Percentiles rank a stretch among this genome's conserved stretches.
phyloP scores from a whole-genome alignment of 768 basidiomycete genomes.

The Russula virescens region DNA sequence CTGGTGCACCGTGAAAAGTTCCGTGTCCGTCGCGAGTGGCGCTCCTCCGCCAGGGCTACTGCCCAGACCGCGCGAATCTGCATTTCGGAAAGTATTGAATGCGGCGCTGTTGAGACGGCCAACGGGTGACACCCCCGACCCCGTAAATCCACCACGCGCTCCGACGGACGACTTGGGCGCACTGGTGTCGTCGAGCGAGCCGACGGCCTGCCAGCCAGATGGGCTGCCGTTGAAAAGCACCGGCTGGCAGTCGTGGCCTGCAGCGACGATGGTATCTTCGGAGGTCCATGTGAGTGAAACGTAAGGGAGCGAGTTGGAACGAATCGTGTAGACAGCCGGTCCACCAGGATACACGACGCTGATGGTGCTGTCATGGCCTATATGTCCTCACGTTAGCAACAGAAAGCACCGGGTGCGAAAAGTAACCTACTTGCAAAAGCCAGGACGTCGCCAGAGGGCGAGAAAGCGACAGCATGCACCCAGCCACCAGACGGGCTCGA shows the following conservation, averaged over 20 bases:
- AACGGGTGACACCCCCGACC: conserved; percentile 40
- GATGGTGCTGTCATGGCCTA: conserved; percentile 94
- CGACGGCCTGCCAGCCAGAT: conserved; percentile 70
- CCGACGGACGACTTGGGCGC: conserved; percentile 40
- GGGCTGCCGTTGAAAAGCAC: conserved; percentile 73
- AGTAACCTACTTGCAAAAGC: conserved; percentile 81
- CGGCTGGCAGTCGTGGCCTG: conserved; percentile 97
- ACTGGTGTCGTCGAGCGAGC: conserved; percentile 81
- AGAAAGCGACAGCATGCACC: conserved; percentile 95
- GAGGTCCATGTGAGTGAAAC: conserved; percentile 82
- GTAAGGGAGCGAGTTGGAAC: conserved; percentile 72
- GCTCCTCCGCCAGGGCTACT: conserved; percentile 32
- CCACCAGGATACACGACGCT: conserved; percentile 87
- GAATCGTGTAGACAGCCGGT: conserved; percentile 66
- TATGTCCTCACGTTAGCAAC: conserved; percentile 13
- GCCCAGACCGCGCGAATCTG: conserved; percentile 68
- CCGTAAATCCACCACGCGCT: conserved; percentile 43
- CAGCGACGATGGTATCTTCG: conserved; percentile 79
- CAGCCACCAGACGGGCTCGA: conserved; percentile 86
- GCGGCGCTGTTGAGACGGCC: conserved; percentile 83
- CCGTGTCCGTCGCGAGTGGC: conserved; percentile 49
- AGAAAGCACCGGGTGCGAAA: neutral
- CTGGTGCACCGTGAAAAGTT: conserved; percentile 89
- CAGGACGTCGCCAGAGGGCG: conserved; percentile 89
- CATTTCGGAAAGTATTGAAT: conserved; percentile 89